Evolutionary conservation across 2,329 filamentous ascomycete genomes (phyloP), one percentile per base, ranked within the genome.

Genomic region (Penicillium palitans): DNA sequence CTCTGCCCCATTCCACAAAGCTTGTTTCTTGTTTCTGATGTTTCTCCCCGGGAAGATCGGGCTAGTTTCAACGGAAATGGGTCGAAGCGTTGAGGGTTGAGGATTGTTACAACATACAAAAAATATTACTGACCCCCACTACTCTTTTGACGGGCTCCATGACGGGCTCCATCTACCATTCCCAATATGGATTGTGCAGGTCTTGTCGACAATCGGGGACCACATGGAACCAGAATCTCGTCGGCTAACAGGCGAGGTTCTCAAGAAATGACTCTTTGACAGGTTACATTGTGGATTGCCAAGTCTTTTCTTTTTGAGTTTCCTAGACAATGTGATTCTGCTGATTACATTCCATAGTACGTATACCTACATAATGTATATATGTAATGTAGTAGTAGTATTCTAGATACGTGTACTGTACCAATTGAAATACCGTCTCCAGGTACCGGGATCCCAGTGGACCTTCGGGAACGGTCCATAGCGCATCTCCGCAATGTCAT

Each of bases 401-500:
- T 24, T 24, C 24, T 21, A 27, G 35, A 25, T 44, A 35, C 37
- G 12, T 17, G 31, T 33, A 33, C 5, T 15, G 5, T 33, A 42
- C 24, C 24, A 44, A 35, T 46, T 33, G 12, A 47, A 52, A 57
- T 52, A 60, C 61, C 15, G 41, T 56, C 61, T 59, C 61, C 61
- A 63, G 56, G 57, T 60, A 66, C 64, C 60, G 55, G 63, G 61
- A 60, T 61, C 57, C 41, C 46, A 59, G 42, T 57, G 61, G 61
- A 52, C 50, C 61, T 46, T 46, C 61, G 61, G 59, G 59, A 61
- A 61, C 53, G 61, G 41, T 51, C 47, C 40, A 55, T 60, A 60
- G 50, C 47, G 57, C 53, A 58, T 40, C 59, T 62, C 61, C 61
- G 55, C 58, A 49, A n/a, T 27, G 42, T 60, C 50, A 59, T 64